Evolutionary conservation across 371 early-diverging fungal species (phyloP).

Genomic region (Fennellomyces sp.): DNA sequence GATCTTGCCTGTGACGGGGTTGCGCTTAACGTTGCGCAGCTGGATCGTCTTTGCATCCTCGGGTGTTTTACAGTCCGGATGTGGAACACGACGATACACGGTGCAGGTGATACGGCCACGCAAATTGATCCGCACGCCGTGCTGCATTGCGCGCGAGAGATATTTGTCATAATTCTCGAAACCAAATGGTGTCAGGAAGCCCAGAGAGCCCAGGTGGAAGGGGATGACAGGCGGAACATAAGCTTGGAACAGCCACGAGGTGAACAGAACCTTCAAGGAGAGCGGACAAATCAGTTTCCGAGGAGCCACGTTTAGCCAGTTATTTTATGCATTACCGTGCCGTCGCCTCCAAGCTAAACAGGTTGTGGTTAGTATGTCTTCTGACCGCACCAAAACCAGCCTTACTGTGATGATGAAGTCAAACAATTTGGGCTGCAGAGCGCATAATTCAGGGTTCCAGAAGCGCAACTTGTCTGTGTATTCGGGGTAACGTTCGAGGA

Average conservation of each 20-base stretch:
- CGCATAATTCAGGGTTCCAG: slow-evolving; percentile 83
- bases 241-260: slow-evolving; percentile 87
- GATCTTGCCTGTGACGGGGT: slow-evolving; percentile 50
- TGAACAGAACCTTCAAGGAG: slow-evolving; percentile 58
- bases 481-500: slow-evolving; percentile 32
- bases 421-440: slow-evolving; percentile 66
- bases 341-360: slow-evolving; percentile 81
- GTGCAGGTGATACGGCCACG: slow-evolving; percentile 85
- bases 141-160: slow-evolving; percentile 62
- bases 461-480: slow-evolving; percentile 53
- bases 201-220: slow-evolving; percentile 86
- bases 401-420: slow-evolving; percentile 79
- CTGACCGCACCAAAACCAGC: not conserved
- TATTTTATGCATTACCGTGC: slow-evolving; percentile 52
- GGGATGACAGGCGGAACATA: slow-evolving; percentile 89
- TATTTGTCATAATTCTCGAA: slow-evolving; percentile 52
- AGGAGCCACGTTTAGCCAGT: not conserved
- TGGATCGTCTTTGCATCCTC: slow-evolving; percentile 22
- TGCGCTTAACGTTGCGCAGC: slow-evolving; percentile 44
- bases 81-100: slow-evolving; percentile 1
- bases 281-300: not conserved
- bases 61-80: slow-evolving; percentile 8
- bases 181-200: slow-evolving; percentile 88
- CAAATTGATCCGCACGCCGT: slow-evolving; percentile 83
- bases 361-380: not conserved